phyloP scores from a whole-genome alignment of 208 protist species.

The Acanthamoeba polyphaga region DNA sequence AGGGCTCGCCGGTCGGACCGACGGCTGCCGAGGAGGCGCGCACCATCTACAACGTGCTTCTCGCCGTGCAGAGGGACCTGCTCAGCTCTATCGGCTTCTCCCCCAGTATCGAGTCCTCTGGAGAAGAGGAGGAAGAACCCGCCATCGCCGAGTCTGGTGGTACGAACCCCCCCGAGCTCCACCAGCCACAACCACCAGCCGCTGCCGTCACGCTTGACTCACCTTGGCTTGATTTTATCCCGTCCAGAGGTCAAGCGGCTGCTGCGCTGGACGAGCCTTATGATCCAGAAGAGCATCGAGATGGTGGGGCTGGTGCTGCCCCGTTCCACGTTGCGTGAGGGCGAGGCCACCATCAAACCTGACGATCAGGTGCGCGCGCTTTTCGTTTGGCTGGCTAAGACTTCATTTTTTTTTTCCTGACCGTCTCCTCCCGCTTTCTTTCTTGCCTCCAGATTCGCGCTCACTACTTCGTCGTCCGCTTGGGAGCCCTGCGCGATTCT shows the following conservation, averaged over 20 bases:
- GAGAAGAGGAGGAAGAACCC: neutral
- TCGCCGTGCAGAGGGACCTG: constrained; percentile 18
- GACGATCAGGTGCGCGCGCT: neutral
- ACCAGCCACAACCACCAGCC: neutral
- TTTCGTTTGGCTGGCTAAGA: neutral
- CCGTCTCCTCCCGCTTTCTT: neutral
- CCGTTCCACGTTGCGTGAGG: constrained; percentile 5
- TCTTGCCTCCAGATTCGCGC: neutral
- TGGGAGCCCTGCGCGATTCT: neutral
- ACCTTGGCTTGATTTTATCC: neutral
- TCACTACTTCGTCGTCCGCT: neutral
- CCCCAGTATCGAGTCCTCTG: neutral
- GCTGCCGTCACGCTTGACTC: neutral
- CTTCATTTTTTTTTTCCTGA: neutral
- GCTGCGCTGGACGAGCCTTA: constrained; percentile 18
- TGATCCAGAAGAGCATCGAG: neutral
- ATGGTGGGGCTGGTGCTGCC: constrained; percentile 12
- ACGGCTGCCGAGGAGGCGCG: constrained; percentile 31
- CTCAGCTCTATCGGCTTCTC: neutral
- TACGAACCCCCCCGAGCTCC: neutral
- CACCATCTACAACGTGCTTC: constrained; percentile 55
- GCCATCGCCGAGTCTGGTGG: neutral
- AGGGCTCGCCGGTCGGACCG: neutral
- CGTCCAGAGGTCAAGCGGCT: constrained; percentile 18
- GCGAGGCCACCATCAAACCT: neutral